phyloP scores from a whole-genome alignment of 805 yeast species.

The Debaryomyces maramus region DNA sequence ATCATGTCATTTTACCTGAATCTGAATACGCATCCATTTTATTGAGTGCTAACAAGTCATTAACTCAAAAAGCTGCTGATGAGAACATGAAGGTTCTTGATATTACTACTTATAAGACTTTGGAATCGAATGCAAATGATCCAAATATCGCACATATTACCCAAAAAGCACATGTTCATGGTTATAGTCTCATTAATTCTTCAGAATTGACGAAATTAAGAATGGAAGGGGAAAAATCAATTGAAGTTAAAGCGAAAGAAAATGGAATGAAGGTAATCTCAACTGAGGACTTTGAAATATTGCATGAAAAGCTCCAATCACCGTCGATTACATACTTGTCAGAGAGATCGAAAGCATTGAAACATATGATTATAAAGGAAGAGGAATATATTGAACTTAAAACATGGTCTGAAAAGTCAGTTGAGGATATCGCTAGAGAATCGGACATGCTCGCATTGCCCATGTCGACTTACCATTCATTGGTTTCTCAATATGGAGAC shows the following conservation, averaged over 20 bases:
- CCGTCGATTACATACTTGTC: slow-evolving; percentile 20
- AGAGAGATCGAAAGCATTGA: slow-evolving; percentile 15
- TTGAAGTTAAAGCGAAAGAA: slow-evolving; percentile 3
- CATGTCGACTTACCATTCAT: slow-evolving; percentile 5
- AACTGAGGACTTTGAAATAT: slow-evolving; percentile 5
- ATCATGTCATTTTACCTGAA: slow-evolving; percentile 8
- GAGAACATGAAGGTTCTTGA: slow-evolving; percentile 4
- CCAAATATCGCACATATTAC: slow-evolving; percentile 12
- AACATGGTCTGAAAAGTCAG: slow-evolving; percentile 22
- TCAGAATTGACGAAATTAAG: not conserved
- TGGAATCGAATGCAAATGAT: slow-evolving; percentile 14
- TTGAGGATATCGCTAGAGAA: slow-evolving; percentile 27
- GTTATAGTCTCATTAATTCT: slow-evolving; percentile 5
- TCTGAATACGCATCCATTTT: slow-evolving; percentile 5
- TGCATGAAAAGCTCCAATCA: slow-evolving; percentile 9
- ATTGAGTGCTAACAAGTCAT: slow-evolving; percentile 6
- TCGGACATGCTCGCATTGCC: slow-evolving; percentile 9
- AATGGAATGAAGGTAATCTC: slow-evolving; percentile 5
- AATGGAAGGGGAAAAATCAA: not conserved
- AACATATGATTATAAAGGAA: slow-evolving; percentile 12
- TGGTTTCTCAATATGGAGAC: not conserved
- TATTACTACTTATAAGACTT: slow-evolving; percentile 4
- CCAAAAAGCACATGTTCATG: slow-evolving; percentile 8
- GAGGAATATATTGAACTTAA: slow-evolving; percentile 5
- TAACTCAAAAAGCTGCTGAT: slow-evolving; percentile 4